Base-by-base conservation (phyloP, 2,329 filamentous ascomycete species). In the Colletotrichum plurivorum region DNA sequence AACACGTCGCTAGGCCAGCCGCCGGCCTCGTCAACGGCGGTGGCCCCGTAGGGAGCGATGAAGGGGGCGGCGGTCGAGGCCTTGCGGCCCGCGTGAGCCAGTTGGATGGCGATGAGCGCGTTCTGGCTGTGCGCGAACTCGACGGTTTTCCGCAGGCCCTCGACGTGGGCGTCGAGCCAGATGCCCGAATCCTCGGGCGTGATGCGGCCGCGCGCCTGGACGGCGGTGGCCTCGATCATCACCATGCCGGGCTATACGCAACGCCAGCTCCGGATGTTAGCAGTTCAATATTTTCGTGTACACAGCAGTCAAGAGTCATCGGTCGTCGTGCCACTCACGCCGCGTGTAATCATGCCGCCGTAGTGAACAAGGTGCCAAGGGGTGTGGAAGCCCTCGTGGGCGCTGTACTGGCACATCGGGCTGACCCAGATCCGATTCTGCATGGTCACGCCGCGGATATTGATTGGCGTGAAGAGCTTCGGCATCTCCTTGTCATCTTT, bases 341-440 rank as follows among this genome's bases (percentile, higher is more conserved):
- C 92, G 3, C 92, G 89, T 73, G 89, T 86, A 27, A 91, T 83
- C 72, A 94, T 93, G 20, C 91, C 91, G 18, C 93, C 92, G 36
- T 94, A 83, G 73, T 94, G 93, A 2, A 92, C 88, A 43, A 91
- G 78, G 76, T 95, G 92, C 91, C 92, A 95, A 69, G 87, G 81
- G 0, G 90, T 93, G 71, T 88, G 85, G 76, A 93, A 91, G 10
- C 93, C 82, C 46, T 84, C 78, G 31, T 80, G 73, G 2, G 82
- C 78, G 5, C 78, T 82, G 71, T 84, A 85, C 72, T 85, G 83
- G 69, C 84, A 86, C 75, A 87, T 80, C 1, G 84, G 84, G 31
- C 82, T 80, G 20, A 84, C 73, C 72, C 83, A 79, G 63, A 87
- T 80, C 15, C 84, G 82, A 71, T 87, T 86, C 36, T 78, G 81